Evolutionary conservation across 129 eudicot species (phyloP), one percentile per base, ranked within the genome.

Genomic region (Helianthus annuus): DNA sequence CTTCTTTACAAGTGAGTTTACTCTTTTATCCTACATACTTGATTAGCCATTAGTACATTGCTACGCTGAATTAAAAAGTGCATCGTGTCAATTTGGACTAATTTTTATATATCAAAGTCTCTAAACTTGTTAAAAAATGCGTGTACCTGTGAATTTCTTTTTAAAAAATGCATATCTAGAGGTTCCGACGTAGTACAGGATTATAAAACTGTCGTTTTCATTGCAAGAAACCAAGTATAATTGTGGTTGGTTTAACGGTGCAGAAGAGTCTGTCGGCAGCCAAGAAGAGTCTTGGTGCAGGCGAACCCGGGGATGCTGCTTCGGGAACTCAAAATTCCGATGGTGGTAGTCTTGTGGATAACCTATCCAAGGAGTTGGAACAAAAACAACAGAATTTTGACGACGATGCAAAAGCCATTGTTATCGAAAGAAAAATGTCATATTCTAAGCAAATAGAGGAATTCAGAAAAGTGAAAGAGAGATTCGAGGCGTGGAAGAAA

Each of bases 1-100:
- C 78, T 64, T 79, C 97, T 38, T 84, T 90, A 82, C 96, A 86
- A 79, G 99, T 94, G 71, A 90, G 96, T 89, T 77, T 66, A 13
- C 66, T 64, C 15, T 42, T 74, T 71, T 52, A 32, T 27, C 69
- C 38, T 73, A 29, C 12, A 32, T 54, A 22, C 19, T 19, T 2
- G 10, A 55, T 53, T 55, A 16, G 34, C 45, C 57, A 39, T 10
- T 14, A 32, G 22, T 29, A 19, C 45, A 53, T 24, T n/a, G 38
- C 67, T 70, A 42, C 19, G 51, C 52, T 42, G 46, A 34, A 34
- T n/a, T 61, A 61, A 17, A 61, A 61, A 13, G 11, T 40, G 62
- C 14, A 10, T 10, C 1, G 10, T 40, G 44, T 59, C 17, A 59
- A 59, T 32, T 53, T 53, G 58, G 58, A 6, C 15, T 51, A 3